Conservation (phyloP, 2,329 filamentous ascomycete species). For the Cladobotryum protrusum region DNA sequence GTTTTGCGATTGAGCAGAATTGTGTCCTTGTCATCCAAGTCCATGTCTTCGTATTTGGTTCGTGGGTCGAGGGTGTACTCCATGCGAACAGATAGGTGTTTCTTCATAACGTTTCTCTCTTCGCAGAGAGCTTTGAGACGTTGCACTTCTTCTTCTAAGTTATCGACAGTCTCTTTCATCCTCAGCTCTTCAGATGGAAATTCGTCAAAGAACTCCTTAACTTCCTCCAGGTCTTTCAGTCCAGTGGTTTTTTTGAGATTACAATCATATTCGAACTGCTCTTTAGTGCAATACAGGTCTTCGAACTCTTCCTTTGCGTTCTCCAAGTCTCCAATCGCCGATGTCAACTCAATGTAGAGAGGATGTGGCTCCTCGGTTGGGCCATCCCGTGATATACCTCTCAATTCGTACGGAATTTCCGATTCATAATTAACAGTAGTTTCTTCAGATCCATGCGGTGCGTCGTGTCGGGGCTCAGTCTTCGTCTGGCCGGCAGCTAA, state of each 20-base stretch:
- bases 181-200: conserved; percentile 33
- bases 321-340: conserved; percentile 38
- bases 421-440: conserved; percentile 1
- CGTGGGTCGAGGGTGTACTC: conserved; percentile 34
- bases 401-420: conserved; percentile 27
- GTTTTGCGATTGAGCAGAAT: conserved; percentile 19
- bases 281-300: conserved; percentile 36
- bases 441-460: conserved; percentile 8
- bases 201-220: conserved; percentile 38
- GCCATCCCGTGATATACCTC: conserved; percentile 30
- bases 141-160: conserved; percentile 27
- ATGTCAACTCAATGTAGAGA: conserved; percentile 38
- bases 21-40: conserved; percentile 27
- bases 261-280: conserved; percentile 32
- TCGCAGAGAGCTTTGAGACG: conserved; percentile 35
- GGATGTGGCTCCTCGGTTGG: conserved; percentile 40
- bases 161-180: conserved; percentile 28
- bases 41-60: conserved; percentile 35
- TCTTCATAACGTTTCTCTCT: conserved; percentile 36
- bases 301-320: conserved; percentile 41
- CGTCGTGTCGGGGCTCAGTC: conserved; percentile 6
- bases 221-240: conserved; percentile 28
- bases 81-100: conserved; percentile 33
- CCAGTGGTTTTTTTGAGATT: conserved; percentile 24
- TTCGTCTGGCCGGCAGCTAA: conserved; percentile 25